A percentile compares a stretch with the other conserved stretches of the same genome.
Conservation (phyloP, 1,284 basidiomycete species). For the Apiotrichum veenhuisii region DNA sequence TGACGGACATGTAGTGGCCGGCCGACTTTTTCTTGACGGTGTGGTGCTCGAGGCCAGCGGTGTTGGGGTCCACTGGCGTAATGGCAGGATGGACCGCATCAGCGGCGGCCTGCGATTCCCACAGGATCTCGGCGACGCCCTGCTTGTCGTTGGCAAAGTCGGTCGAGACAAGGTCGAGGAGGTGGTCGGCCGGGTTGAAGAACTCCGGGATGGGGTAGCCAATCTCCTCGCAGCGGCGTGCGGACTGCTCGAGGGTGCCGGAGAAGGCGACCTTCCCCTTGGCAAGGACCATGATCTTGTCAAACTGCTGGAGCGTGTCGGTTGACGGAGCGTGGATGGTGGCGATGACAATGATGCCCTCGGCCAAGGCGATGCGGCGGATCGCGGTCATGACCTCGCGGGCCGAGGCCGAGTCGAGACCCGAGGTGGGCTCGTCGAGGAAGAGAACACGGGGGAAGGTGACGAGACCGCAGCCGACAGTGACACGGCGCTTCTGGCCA, state of each 20-base stretch:
- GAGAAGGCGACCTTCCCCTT: slow-evolving; percentile 34
- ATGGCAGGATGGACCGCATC: not conserved
- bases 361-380: slow-evolving; percentile 13
- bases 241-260: slow-evolving; percentile 20
- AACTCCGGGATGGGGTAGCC: slow-evolving; percentile 23
- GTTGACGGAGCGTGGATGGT: slow-evolving; percentile 50
- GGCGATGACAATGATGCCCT: slow-evolving; percentile 31
- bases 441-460: slow-evolving; percentile 46
- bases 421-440: slow-evolving; percentile 49
- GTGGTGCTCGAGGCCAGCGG: too few relatives aligned
- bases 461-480: slow-evolving; percentile 45
- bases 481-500: slow-evolving; percentile 48
- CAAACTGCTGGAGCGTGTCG: slow-evolving; percentile 46
- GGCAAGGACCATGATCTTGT: slow-evolving; percentile 40
- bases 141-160: slow-evolving; percentile 25
- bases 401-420: slow-evolving; percentile 25
- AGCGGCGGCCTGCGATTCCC: slow-evolving; percentile 1
- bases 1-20: slow-evolving; percentile 5
- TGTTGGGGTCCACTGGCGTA: not conserved
- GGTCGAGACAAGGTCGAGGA: slow-evolving; percentile 32
- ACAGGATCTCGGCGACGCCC: slow-evolving; percentile 4
- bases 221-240: slow-evolving; percentile 17
- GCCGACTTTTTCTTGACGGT: not conserved
- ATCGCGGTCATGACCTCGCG: slow-evolving; percentile 19
- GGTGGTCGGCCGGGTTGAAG: slow-evolving; percentile 33